Evolutionary conservation across 331 rosid genomes (phyloP), one percentile per base, ranked within the genome.

Genomic region (Cydonia oblonga): DNA sequence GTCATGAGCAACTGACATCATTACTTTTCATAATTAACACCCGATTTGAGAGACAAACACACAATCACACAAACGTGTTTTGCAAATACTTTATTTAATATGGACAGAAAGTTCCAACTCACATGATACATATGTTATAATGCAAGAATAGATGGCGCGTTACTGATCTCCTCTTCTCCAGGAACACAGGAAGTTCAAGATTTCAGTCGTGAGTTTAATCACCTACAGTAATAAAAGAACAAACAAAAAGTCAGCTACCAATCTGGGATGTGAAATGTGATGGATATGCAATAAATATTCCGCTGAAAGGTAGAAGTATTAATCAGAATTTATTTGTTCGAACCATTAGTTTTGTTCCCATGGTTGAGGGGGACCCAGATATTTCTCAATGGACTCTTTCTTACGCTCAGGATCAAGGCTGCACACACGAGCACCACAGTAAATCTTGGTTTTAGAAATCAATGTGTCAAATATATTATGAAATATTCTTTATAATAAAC

Each of bases 351-450:
- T 85, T 80, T 82, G 87, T 81, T 95, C 91, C 90, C 91, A 76
- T 65, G 89, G 87, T 66, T 89, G 89, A 78, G 85, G 70, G 28
- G 97, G 98, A 70, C 96, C 89, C 73, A 75, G 80, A 84, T 95
- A 91, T 77, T 95, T 95, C 91, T 95, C 98, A 84, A 91, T 95
- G 18, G 98, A 95, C 79, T 91, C 96, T 62, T 84, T 91, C 79
- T 91, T 91, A 28, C 93, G 96, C 81, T 89, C 97, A 2, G 93
- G 97, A 88, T 95, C 98, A 64, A 95, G 96, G 85, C 98, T 95
- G 90, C 76, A 69, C 56, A 64, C 46, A 75, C 26, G 40, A 86
- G 69, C 33, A 58, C 66, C 46, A 64, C 40, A 60, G 51, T 79
- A 66, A 75, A 49, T 71, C 33, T 66, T 25, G 77, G 42, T 69